These are phyloP conservation scores for Alternaria postmessia DNA, from an alignment of 2,329 filamentous ascomycete species.

Conservation along the genomic window DNA sequence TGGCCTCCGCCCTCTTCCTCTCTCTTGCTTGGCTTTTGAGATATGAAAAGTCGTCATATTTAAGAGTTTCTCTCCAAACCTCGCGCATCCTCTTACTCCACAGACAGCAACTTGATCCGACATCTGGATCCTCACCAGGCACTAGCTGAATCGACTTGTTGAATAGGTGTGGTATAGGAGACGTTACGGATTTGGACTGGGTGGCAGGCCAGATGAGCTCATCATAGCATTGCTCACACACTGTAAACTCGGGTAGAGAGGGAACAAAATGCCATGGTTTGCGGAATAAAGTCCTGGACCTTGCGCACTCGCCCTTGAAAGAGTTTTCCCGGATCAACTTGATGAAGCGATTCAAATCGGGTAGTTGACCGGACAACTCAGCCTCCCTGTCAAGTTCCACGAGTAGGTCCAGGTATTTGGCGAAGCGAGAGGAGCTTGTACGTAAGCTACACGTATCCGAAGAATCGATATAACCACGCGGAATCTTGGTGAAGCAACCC, in stretches of 20 bases:
- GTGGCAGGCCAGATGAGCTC: conserved; percentile 77
- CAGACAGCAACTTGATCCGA: conserved; percentile 72
- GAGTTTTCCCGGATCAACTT: conserved; percentile 64
- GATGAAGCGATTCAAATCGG: conserved; percentile 69
- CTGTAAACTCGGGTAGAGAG: conserved; percentile 76
- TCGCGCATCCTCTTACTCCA: conserved; percentile 82
- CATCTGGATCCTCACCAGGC: conserved; percentile 54
- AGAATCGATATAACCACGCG: conserved; percentile 43
- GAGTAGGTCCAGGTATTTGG: conserved; percentile 64
- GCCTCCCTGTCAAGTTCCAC: conserved; percentile 61
- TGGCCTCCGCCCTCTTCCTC: conserved; percentile 46
- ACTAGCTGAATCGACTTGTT: conserved; percentile 67
- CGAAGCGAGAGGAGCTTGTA: conserved; percentile 65
- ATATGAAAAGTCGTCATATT: conserved; percentile 71
- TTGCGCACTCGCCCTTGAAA: conserved; percentile 65
- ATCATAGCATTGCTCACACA: conserved; percentile 88
- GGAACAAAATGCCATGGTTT: conserved; percentile 81
- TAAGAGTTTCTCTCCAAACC: conserved; percentile 73
- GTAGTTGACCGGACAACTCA: conserved; percentile 43
- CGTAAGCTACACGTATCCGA: conserved; percentile 71
- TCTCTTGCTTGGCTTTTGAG: conserved; percentile 68
- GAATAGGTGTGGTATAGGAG: conserved; percentile 40
- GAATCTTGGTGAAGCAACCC: conserved; percentile 66
- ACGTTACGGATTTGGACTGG: conserved; percentile 55
- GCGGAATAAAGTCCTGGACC: conserved; percentile 68